Base-by-base conservation (phyloP, 495 filamentous ascomycete genomes). In the Tuber aestivum region DNA sequence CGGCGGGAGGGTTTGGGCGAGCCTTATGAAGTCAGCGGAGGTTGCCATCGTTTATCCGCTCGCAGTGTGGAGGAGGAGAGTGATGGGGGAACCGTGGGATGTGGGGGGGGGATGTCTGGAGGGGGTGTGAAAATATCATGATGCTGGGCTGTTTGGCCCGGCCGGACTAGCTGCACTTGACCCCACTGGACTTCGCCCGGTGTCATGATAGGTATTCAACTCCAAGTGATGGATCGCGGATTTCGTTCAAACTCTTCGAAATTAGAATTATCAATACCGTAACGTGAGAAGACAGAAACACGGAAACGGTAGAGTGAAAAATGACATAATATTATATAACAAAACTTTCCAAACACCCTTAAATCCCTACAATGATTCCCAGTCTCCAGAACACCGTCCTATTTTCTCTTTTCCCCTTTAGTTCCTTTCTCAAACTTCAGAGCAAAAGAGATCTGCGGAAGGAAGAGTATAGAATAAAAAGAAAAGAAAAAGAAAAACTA, bases 1-100 rank as follows among this genome's bases (percentile, higher is more conserved):
- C 32, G 87, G 84, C 23, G 94, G 95, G 27, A 94, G 88, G 48
- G 87, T 83, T 81, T 88, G 86, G 41, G 91, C 92, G 74, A 94
- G 87, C 74, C 87, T 83, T 75, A 92, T 84, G 80, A 87, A 88
- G 70, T 78, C 72, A 40, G 74, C 45, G 18, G 76, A 23, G 71
- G 80, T 72, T 12, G 75, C 65, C 79, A 78, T 81, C 16, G 70
- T 70, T 41, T 61, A 27, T 45, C 68, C 21, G 77, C 21, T 41
- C 44, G 32, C 23, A 32, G 69, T 48, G 70, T n/a, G 70, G 69
- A 40, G 7, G 70, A 20, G 70, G 45, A 45, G 41, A 38, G 68
- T 23, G 56, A 40, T 44, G 10, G 21, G 41, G 41, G 73, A 61
- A 74, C 45, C 45, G n/a, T 56, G 69, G 23, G 20, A 41, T 44